phyloP scores from a whole-genome alignment of 1,284 basidiomycete genomes.

The Ceratobasidium sp. region DNA sequence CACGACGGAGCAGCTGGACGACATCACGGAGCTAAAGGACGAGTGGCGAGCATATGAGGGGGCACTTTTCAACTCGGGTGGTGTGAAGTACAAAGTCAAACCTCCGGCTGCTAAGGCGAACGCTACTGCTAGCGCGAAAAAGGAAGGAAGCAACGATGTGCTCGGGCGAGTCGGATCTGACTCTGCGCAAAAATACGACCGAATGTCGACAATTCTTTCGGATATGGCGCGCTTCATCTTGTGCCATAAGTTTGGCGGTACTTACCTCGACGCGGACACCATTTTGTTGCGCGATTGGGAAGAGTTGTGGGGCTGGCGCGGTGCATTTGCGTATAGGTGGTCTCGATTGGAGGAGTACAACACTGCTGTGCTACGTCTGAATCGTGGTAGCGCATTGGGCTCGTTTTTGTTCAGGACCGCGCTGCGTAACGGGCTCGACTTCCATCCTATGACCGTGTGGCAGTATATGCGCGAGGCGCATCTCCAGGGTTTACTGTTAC shows the following conservation, averaged over 20 bases:
- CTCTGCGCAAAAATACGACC: conserved; percentile 67
- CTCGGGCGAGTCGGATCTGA: conserved; percentile 67
- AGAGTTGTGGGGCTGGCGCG: conserved; percentile 87
- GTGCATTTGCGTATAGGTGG: conserved; percentile 90
- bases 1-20: conserved; percentile 87
- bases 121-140: conserved; percentile 46
- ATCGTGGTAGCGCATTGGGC: conserved; percentile 82
- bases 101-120: conserved; percentile 48
- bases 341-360: conserved; percentile 83
- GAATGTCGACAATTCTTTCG: conserved; percentile 74
- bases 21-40: conserved; percentile 76
- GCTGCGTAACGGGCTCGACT: conserved; percentile 84
- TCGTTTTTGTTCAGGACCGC: conserved; percentile 86
- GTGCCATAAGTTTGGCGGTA: conserved; percentile 85
- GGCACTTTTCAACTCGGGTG: conserved; percentile 70
- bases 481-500: conserved; percentile 74
- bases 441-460: conserved; percentile 87
- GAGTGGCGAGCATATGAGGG: conserved; percentile 71
- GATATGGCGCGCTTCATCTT: conserved; percentile 90
- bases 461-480: conserved; percentile 82
- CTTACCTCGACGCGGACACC: conserved; percentile 89
- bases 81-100: conserved; percentile 63
- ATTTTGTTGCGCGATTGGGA: conserved; percentile 92
- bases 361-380: conserved; percentile 85
- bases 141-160: conserved; percentile 53